Evolutionary conservation across 2,329 filamentous ascomycete species (phyloP).

Genomic region (Ophiostoma pallidulum): DNA sequence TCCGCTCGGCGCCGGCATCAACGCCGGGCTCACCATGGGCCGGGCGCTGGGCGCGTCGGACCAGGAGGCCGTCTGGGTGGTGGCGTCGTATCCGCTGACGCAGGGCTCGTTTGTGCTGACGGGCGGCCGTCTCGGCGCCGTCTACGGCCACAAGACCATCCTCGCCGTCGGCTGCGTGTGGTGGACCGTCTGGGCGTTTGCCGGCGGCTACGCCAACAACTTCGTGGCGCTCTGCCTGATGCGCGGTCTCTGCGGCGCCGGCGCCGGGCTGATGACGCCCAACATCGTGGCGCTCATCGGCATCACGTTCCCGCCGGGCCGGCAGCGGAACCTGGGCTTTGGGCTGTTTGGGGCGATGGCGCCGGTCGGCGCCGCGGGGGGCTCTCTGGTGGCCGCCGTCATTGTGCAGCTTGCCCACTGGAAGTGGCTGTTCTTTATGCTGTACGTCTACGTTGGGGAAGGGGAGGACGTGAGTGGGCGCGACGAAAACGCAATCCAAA

Average conservation of each 20-base stretch:
- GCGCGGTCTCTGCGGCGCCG: too few relatives aligned
- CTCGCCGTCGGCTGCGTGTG: constrained; percentile 45
- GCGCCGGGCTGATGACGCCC: constrained; percentile 52
- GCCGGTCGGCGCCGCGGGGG: too few relatives aligned
- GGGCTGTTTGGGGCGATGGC: constrained; percentile 38
- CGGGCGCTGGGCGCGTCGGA: too few relatives aligned
- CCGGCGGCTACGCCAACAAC: constrained; percentile 3
- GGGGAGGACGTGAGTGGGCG: too few relatives aligned
- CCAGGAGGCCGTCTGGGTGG: too few relatives aligned
- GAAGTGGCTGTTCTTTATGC: too few relatives aligned
- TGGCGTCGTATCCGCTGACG: constrained; percentile 47
- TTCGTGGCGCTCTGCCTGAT: too few relatives aligned
- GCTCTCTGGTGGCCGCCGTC: constrained; percentile 33
- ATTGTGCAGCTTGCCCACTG: too few relatives aligned
- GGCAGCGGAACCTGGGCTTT: constrained; percentile 52
- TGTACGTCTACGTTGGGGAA: too few relatives aligned
- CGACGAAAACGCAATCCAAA: too few relatives aligned
- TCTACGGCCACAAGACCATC: constrained; percentile 47
- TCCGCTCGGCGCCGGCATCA: too few relatives aligned
- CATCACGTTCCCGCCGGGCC: constrained; percentile 44
- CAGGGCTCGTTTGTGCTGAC: constrained; percentile 49
- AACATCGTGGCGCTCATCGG: constrained; percentile 56
- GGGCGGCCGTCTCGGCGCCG: constrained; percentile 46
- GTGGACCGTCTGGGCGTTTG: constrained; percentile 43
- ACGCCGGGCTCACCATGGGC: too few relatives aligned